Evolutionary conservation across 345 rosid species (phyloP).

Genomic region (Eucalyptus sp.): DNA sequence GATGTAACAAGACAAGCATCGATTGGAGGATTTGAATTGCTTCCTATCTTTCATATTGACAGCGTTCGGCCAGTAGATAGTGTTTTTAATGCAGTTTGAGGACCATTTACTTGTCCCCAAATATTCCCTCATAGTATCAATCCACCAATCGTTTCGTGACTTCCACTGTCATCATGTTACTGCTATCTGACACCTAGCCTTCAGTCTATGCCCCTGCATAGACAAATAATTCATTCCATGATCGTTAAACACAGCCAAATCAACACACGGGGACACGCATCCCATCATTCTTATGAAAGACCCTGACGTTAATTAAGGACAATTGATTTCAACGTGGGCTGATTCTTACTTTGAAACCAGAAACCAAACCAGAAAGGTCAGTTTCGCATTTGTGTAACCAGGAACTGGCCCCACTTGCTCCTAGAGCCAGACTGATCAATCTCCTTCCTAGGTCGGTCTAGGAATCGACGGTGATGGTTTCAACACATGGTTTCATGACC

Average conservation of each 20-base stretch:
- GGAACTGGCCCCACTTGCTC: background rate
- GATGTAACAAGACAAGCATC: background rate
- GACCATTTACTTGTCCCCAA: background rate
- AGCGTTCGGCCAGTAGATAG: background rate
- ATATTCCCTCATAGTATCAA: background rate
- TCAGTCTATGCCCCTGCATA: background rate
- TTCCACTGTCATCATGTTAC: background rate
- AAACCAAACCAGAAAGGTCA: background rate
- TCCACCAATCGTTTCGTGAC: background rate
- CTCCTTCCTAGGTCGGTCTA: background rate
- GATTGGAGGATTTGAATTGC: background rate
- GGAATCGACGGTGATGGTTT: background rate
- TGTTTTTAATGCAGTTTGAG: background rate
- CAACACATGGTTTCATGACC: background rate
- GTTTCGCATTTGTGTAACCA: background rate
- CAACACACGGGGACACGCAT: background rate
- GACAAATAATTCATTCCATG: background rate
- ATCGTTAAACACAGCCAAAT: background rate
- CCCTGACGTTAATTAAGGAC: background rate
- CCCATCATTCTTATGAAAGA: background rate
- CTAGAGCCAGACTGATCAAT: background rate
- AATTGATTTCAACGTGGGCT: background rate
- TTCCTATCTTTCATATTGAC: background rate
- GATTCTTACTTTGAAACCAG: background rate
- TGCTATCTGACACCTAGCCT: background rate